Evolutionary conservation across 306 rosid genomes (phyloP), one percentile per base, ranked within the genome.

Genomic region (Herpetospermum pedunculosum): DNA sequence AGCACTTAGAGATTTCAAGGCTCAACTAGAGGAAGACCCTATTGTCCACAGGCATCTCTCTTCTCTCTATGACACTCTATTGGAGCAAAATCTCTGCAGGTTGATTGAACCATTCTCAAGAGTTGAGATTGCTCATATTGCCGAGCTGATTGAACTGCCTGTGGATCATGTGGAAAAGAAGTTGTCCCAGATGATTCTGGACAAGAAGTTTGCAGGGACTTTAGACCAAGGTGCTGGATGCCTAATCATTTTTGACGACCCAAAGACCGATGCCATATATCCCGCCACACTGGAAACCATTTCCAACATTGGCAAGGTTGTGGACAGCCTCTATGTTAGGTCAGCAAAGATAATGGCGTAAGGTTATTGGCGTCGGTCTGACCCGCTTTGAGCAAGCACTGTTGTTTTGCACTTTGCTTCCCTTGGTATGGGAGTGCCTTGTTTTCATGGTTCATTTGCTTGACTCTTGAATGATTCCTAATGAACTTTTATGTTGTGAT

Each of bases 331-430:
- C 64, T 93, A 89, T 54, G 88, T 87, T 72, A 88, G 96, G 78
- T 93, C 98, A 82, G 98, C 98, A 34, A 93, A 93, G 88, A 90
- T 93, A 72, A 87, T 90, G 97, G 90, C 96, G 0, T 90, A 85
- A 90, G 73, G 69, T 73, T 46, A 2, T 21, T 5, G 30, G 48
- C 8, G 18, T 32, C 1, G 6, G 14, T 8, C 26, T 14, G 6
- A 60, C 26, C 69, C 9, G 25, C 14, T n/a, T n/a, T n/a, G n/a
- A n/a, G n/a, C n/a, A n/a, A n/a, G n/a, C n/a, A n/a, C n/a, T 35
- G 70, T n/a, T 15, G 14, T 32, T 55, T 60, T 32, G 40, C 13
- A 60, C 68, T 60, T 60, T 10, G 26, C 44, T 32, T 18, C 35
- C 35, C 35, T 55, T 26, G 35, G 63, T 55, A 26, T 26, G 34